phyloP scores from a whole-genome alignment of 1,139 yeast genomes.

The Meyerozyma guilliermondii region DNA sequence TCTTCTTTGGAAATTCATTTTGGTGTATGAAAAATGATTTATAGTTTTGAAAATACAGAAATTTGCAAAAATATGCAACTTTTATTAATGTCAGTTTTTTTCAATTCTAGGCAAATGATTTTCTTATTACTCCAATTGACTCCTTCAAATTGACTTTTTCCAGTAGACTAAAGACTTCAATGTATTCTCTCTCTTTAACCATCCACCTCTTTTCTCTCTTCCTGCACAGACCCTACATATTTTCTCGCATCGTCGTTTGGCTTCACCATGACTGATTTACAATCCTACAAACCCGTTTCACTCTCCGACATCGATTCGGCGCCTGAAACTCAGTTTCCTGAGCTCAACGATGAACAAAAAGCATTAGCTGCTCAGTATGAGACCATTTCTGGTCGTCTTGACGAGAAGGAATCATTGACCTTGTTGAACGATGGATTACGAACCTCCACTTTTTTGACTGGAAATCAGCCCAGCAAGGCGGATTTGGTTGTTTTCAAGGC shows the following conservation, averaged over 20 bases:
- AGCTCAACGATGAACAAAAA: conserved; percentile 43
- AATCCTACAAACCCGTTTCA: conserved; percentile 15
- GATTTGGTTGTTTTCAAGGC: conserved; percentile 69
- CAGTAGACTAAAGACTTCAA: too few relatives aligned
- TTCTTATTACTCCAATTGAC: neutral
- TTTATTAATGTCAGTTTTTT: neutral
- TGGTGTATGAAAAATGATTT: too few relatives aligned
- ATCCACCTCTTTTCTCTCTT: neutral
- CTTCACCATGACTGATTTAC: neutral
- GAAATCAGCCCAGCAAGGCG: conserved; percentile 56
- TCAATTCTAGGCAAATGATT: too few relatives aligned
- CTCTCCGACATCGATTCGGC: conserved; percentile 27
- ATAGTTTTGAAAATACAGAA: neutral
- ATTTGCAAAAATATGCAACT: neutral
- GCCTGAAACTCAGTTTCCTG: conserved; percentile 27
- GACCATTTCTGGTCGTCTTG: conserved; percentile 59
- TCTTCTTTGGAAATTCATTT: too few relatives aligned
- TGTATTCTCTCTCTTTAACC: too few relatives aligned
- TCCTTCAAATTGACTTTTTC: too few relatives aligned
- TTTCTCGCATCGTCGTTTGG: neutral
- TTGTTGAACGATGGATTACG: conserved; percentile 69
- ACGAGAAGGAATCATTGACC: conserved; percentile 49
- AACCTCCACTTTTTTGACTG: conserved; percentile 63
- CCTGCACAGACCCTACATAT: neutral
- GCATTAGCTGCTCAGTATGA: conserved; percentile 84